Evolutionary conservation across 2,329 filamentous ascomycete species (phyloP).

Genomic region (Aspergillus oerlinghausenensis): DNA sequence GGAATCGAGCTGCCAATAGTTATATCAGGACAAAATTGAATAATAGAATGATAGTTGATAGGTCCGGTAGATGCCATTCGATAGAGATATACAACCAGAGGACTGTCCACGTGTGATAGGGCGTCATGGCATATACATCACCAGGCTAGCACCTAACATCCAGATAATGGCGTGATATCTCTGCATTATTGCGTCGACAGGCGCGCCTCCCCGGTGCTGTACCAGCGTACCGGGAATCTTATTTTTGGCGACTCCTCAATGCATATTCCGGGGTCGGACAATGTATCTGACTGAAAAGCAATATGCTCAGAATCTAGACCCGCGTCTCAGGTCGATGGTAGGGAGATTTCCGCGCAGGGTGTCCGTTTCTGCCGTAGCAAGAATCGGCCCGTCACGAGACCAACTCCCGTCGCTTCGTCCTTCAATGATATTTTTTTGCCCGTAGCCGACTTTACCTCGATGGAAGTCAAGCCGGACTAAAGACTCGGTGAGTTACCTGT

Average conservation of each 20-base stretch:
- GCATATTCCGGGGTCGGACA: neutral
- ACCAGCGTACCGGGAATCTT: neutral
- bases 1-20: too few species aligned
- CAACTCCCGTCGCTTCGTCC: neutral
- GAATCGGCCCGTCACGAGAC: neutral
- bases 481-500: neutral
- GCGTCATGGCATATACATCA: neutral
- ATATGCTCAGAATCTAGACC: neutral
- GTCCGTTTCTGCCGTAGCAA: neutral
- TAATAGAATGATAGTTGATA: neutral
- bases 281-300: neutral
- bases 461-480: neutral
- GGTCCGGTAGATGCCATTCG: neutral
- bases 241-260: neutral
- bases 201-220: neutral
- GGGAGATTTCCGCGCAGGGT: neutral
- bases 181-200: neutral
- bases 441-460: neutral
- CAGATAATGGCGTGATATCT: neutral
- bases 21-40: neutral
- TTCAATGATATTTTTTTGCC: neutral
- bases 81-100: neutral
- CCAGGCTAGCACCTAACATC: too few species aligned
- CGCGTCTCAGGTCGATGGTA: neutral
- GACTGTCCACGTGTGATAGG: too few species aligned